Conservation (phyloP, 192 early-diverging fungal species). For the Coemansia sp. region DNA sequence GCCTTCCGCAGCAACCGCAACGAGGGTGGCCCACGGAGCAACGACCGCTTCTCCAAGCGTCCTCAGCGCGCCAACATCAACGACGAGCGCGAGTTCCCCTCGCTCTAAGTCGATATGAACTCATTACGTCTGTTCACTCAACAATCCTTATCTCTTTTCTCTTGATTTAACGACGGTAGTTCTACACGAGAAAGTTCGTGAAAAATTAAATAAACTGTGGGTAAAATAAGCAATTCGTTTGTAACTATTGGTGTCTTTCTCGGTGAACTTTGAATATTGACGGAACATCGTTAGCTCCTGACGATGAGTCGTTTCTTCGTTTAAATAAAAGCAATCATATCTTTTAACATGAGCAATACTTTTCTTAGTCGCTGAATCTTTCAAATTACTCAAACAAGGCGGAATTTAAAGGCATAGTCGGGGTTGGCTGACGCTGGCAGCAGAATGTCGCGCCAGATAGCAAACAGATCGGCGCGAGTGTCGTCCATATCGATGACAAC, state of each 20-base stretch:
- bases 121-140: no score
- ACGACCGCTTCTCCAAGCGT: slow-evolving; percentile 55
- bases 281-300: no score
- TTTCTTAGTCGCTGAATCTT: no score
- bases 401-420: slow-evolving; percentile 38
- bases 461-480: slow-evolving; percentile 41
- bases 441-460: slow-evolving; percentile 46
- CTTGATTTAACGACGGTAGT: no score
- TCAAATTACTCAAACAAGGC: slow-evolving; percentile 28
- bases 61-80: slow-evolving; percentile 60
- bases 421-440: slow-evolving; percentile 38
- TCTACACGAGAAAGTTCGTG: no score
- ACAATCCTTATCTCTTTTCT: neutral
- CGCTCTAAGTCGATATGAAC: slow-evolving; percentile 29
- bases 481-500: slow-evolving; percentile 54
- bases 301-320: no score
- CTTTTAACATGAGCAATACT: no score
- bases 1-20: slow-evolving; percentile 59
- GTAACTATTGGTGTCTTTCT: no score
- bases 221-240: no score
- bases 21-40: slow-evolving; percentile 47
- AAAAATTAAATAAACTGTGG: no score
- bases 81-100: slow-evolving; percentile 73
- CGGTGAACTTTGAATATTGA: no score
- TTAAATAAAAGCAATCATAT: no score